Conservation (phyloP, 202 grass and related monocot genomes). For the Cymbopogon flexuosus region DNA sequence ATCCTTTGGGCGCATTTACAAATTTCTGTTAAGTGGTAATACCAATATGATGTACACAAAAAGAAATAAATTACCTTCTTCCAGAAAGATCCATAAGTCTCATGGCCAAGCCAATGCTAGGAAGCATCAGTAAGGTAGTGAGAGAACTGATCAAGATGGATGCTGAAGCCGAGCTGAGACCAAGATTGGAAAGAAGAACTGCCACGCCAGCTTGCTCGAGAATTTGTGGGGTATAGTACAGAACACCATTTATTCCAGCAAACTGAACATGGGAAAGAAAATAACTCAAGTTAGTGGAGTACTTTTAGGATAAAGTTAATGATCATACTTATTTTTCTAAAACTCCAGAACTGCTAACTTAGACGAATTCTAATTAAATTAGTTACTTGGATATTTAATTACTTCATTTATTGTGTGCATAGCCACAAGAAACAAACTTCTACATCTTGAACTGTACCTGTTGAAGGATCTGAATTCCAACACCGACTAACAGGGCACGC, state of each 20-base stretch:
- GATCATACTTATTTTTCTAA: neutral
- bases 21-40: neutral
- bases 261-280: conserved; percentile 43
- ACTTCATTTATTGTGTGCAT: neutral
- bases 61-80: conserved; percentile 56
- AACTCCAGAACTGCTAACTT: neutral
- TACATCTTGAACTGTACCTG: conserved; percentile 40
- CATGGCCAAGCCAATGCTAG: conserved; percentile 78
- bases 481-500: conserved; percentile 64
- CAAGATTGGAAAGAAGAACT: conserved; percentile 62
- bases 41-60: neutral
- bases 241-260: conserved; percentile 78
- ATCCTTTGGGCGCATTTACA: neutral
- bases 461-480: conserved; percentile 83
- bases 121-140: conserved; percentile 75
- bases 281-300: conserved; percentile 1
- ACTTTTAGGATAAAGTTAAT: neutral
- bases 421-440: neutral
- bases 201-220: conserved; percentile 75
- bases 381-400: conserved; percentile 9
- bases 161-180: conserved; percentile 59
- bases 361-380: conserved; percentile 8
- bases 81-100: conserved; percentile 80
- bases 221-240: conserved; percentile 79
- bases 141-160: conserved; percentile 76